These are phyloP conservation scores for Senna tora DNA, from an alignment of 306 rosid genomes.

Conservation along the genomic window DNA sequence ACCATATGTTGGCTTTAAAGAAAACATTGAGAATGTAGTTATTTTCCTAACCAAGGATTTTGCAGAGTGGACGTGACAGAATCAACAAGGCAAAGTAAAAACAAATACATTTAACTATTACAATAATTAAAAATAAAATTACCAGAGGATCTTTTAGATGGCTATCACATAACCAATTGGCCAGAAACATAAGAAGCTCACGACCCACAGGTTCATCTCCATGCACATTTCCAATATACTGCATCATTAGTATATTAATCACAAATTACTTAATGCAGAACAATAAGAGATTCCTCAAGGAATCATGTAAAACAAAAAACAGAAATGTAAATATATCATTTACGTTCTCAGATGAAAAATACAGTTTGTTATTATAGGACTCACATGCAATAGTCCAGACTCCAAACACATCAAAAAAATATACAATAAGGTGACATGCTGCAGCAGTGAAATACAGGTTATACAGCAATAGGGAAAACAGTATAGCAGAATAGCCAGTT, in stretches of 20 bases:
- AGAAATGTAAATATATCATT: conserved; percentile 15
- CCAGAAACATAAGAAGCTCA: conserved; percentile 77
- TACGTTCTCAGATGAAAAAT: neutral
- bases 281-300: conserved; percentile 3
- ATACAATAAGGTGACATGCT: no score
- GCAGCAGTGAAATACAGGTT: neutral
- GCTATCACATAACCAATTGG: conserved; percentile 95
- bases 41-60: neutral
- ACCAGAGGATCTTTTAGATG: conserved; percentile 84
- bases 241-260: conserved; percentile 50
- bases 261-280: conserved; percentile 34
- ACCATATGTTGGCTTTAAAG: neutral
- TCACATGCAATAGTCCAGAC: neutral
- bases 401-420: neutral
- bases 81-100: conserved; percentile 1
- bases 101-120: conserved; percentile 1
- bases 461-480: neutral
- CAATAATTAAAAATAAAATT: conserved; percentile 39
- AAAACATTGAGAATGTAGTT: neutral
- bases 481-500: neutral
- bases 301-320: conserved; percentile 18
- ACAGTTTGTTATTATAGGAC: neutral
- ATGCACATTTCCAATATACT: conserved; percentile 97
- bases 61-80: neutral
- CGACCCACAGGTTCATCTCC: conserved; percentile 99